Conservation (phyloP, 495 filamentous ascomycete species). For the Lophium mytilinum region DNA sequence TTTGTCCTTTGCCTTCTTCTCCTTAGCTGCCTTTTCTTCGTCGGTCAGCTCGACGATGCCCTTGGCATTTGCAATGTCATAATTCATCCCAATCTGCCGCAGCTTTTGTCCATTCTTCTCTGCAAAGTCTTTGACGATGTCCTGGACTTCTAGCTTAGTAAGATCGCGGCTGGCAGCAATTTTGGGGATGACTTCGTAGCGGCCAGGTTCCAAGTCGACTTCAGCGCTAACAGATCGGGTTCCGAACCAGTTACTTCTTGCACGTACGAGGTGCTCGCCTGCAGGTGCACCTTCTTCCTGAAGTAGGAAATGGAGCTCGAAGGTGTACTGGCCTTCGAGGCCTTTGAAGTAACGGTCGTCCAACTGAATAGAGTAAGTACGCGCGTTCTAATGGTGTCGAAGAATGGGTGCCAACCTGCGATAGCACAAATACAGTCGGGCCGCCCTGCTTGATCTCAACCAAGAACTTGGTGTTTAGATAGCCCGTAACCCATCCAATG, state of each 20-base stretch:
- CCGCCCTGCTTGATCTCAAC: conserved; percentile 59
- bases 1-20: conserved; percentile 11
- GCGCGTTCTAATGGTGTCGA: neutral
- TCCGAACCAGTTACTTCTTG: conserved; percentile 56
- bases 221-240: conserved; percentile 72
- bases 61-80: conserved; percentile 25
- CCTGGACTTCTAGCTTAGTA: conserved; percentile 7
- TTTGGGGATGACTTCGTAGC: conserved; percentile 70
- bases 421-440: conserved; percentile 70
- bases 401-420: conserved; percentile 38
- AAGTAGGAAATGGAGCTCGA: conserved; percentile 70
- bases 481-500: conserved; percentile 79
- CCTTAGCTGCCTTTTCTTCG: conserved; percentile 19
- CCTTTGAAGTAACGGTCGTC: conserved; percentile 81
- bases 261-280: conserved; percentile 77
- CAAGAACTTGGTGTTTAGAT: conserved; percentile 73
- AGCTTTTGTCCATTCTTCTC: conserved; percentile 24
- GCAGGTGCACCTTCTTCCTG: conserved; percentile 58
- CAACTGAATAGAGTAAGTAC: conserved; percentile 35
- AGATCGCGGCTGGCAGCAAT: conserved; percentile 50
- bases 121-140: conserved; percentile 17
- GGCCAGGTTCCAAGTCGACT: conserved; percentile 71
- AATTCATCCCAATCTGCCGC: conserved; percentile 25
- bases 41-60: conserved; percentile 17
- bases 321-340: conserved; percentile 72